These are phyloP conservation scores for Paramecium octaurelia DNA, from an alignment of 73 alveolate species.

Conservation along the genomic window DNA sequence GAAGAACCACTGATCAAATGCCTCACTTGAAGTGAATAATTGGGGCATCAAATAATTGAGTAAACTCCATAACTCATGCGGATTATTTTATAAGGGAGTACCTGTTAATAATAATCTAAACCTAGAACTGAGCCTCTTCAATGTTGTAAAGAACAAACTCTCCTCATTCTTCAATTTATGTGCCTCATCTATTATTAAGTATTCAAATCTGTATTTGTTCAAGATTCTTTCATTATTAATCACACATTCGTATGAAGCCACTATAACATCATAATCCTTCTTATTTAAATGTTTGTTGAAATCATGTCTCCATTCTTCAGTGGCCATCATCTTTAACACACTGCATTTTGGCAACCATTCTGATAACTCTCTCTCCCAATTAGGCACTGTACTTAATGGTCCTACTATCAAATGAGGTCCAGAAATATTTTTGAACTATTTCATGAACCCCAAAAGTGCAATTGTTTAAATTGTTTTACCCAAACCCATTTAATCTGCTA, in stretches of 20 bases:
- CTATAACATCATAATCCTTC: slow-evolving; percentile 86
- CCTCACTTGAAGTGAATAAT: slow-evolving; percentile 72
- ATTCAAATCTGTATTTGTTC: slow-evolving; percentile 55
- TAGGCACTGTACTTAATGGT: slow-evolving; percentile 92
- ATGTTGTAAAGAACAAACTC: slow-evolving; percentile 80
- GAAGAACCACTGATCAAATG: slow-evolving; percentile 41
- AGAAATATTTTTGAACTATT: slow-evolving; percentile 45
- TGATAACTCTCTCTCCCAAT: slow-evolving; percentile 93
- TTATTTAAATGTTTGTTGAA: slow-evolving; percentile 62
- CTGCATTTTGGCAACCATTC: slow-evolving; percentile 87
- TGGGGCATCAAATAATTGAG: slow-evolving; percentile 96
- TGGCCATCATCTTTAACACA: slow-evolving; percentile 18
- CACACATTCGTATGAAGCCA: slow-evolving; percentile 93
- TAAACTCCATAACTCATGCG: slow-evolving; percentile 96
- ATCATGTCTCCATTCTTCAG: slow-evolving; percentile 87
- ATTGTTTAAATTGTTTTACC: slow-evolving; percentile 97
- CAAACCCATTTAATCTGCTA: slow-evolving; percentile 99
- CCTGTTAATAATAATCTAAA: slow-evolving; percentile 93
- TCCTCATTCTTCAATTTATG: slow-evolving; percentile 95
- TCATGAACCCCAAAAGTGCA: slow-evolving; percentile 82
- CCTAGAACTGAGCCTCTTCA: slow-evolving; percentile 79
- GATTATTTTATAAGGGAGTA: slow-evolving; percentile 95
- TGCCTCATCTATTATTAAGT: slow-evolving; percentile 96
- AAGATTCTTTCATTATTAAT: neutral
- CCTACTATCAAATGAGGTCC: slow-evolving; percentile 79